Conservation (phyloP, 2,329 filamentous ascomycete genomes). For the Xylaria sp. region DNA sequence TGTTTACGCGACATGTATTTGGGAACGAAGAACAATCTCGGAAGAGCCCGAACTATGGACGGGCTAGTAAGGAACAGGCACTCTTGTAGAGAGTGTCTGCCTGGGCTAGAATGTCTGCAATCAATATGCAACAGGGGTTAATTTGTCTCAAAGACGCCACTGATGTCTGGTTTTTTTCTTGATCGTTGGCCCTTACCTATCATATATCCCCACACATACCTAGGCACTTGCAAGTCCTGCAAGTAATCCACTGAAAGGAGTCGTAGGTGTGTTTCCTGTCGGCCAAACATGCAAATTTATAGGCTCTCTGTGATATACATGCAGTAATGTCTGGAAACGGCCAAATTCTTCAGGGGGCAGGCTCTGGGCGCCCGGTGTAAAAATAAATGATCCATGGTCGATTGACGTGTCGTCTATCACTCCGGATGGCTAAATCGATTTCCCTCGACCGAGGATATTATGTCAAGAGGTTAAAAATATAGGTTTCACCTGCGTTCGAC, state of each 20-base stretch:
- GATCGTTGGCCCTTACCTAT: conserved; percentile 18
- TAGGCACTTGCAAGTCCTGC: conserved; percentile 30
- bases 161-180: conserved; percentile 25
- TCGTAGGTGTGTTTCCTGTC: conserved; percentile 17
- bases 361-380: conserved; percentile 25
- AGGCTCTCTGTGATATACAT: conserved; percentile 32
- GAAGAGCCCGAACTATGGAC: conserved; percentile 27
- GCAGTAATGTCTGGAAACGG: conserved; percentile 36
- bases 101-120: conserved; percentile 29
- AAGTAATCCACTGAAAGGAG: conserved; percentile 17
- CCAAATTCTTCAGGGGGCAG: conserved; percentile 34
- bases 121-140: conserved; percentile 29
- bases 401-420: conserved; percentile 32
- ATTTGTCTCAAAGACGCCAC: conserved; percentile 22
- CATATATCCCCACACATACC: conserved; percentile 24
- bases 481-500: background rate
- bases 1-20: conserved; percentile 1
- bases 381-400: conserved; percentile 32
- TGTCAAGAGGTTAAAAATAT: conserved; percentile 2
- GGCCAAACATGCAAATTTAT: conserved; percentile 34
- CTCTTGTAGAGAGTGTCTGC: conserved; percentile 1
- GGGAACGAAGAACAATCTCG: conserved; percentile 30
- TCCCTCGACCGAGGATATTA: conserved; percentile 17
- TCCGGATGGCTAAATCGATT: conserved; percentile 1
- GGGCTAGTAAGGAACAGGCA: conserved; percentile 14